Base-by-base conservation (phyloP, 2,329 filamentous ascomycete species). In the Raffaelea arxii region DNA sequence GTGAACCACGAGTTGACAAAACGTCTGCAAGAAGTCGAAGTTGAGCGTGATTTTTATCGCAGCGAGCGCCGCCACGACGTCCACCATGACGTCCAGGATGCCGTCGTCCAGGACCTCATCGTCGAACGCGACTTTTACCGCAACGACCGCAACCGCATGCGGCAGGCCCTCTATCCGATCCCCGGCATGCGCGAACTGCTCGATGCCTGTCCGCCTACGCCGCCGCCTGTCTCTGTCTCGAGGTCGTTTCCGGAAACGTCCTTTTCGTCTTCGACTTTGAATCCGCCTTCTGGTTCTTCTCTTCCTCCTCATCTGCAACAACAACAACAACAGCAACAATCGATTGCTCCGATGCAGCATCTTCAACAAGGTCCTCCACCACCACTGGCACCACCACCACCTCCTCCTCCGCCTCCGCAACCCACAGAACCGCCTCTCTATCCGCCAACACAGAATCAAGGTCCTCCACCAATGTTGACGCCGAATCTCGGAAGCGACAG, bases 101-200 rank as follows among this genome's bases (percentile, higher is more conserved):
- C n/a, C n/a, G n/a, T n/a, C n/a, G n/a, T 77, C 7, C 71, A 74
- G 25, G 71, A 77, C 9, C 50, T 74, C 25, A 72, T 72, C 50
- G 77, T 75, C 35, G 82, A 89, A 56, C 71, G 76, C 25, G 83
- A 91, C 49, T 87, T 80, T 60, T 91, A 91, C 60, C 75, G 80
- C 40, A 69, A 70, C 9, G 86, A 92, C 55, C 72, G 86, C 43
- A 82, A 89, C 56, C 77, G 84, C 42, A 74, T 90, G 51, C 72
- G 79, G 44, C 77, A 82, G n/a, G 64, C 87, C 27, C 68, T 88
- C 1, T 64, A 72, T 42, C 74, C 77, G 51, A 77, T 77, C 4
- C 74, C 79, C 3, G 71, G 74, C 25, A 72, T 75, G 52, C 70
- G 70, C 54, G 69, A 77, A 27, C 65, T 71, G 43, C 75, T 71